Conservation (phyloP, 352 stramenopile species). For the Phytophthora tentaculata region DNA sequence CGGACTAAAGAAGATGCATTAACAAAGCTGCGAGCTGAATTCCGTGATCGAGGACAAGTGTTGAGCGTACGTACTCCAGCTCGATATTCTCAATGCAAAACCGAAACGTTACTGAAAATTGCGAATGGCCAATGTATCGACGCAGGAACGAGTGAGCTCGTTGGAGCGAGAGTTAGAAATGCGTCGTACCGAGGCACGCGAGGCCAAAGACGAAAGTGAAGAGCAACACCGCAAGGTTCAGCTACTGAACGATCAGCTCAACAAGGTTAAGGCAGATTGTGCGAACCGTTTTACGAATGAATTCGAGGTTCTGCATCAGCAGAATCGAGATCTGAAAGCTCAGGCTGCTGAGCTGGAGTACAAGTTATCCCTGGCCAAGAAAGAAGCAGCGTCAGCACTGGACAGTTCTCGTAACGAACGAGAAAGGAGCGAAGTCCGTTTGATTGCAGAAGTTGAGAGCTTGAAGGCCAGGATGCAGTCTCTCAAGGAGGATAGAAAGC, state of each 20-base stretch:
- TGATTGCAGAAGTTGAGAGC: conserved; percentile 68
- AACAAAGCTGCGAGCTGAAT: conserved; percentile 53
- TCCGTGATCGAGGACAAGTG: conserved; percentile 58
- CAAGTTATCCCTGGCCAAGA: conserved; percentile 48
- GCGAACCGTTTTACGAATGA: conserved; percentile 56
- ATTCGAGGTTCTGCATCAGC: conserved; percentile 56
- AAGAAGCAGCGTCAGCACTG: conserved; percentile 42
- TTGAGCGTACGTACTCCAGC: conserved; percentile 45
- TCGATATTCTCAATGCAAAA: background rate
- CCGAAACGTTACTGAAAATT: background rate
- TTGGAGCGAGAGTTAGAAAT: conserved; percentile 71
- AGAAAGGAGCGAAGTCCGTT: conserved; percentile 57
- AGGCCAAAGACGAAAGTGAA: conserved; percentile 68
- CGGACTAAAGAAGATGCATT: conserved; percentile 61
- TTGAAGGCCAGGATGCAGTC: conserved; percentile 52
- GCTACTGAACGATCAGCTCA: conserved; percentile 73
- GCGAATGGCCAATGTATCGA: background rate
- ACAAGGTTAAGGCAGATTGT: conserved; percentile 76
- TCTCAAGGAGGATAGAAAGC: conserved; percentile 70
- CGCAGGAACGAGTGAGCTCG: conserved; percentile 44
- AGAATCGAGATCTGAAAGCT: conserved; percentile 70
- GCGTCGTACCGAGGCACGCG: conserved; percentile 56
- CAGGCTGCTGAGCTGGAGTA: conserved; percentile 61
- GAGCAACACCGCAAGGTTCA: conserved; percentile 70
- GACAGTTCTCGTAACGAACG: conserved; percentile 51